These are phyloP conservation scores for Colletotrichum destructivum DNA, from an alignment of 2,329 filamentous ascomycete genomes.

Conservation along the genomic window DNA sequence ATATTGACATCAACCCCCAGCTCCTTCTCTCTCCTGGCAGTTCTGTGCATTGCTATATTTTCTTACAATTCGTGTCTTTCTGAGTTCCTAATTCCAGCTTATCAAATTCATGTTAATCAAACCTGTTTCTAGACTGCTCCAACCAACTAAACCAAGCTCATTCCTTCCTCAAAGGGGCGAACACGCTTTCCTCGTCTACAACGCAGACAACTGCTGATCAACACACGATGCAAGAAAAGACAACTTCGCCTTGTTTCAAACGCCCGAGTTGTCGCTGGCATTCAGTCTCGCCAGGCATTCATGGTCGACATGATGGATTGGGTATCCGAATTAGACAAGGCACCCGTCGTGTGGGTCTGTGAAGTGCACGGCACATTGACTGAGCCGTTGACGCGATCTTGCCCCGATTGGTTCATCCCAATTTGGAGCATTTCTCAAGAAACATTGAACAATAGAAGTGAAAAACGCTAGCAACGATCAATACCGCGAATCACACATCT, in stretches of 20 bases:
- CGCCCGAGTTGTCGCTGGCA: too few species aligned
- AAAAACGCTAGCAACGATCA: too few species aligned
- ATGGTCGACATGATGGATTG: not conserved
- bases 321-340: constrained; percentile 9
- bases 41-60: not conserved
- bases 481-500: not conserved
- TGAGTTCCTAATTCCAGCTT: not conserved
- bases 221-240: not conserved
- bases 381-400: not conserved
- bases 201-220: not conserved
- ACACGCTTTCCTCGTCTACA: not conserved
- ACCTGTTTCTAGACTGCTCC: too few species aligned
- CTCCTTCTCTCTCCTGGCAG: not conserved
- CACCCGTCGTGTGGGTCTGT: not conserved
- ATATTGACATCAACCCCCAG: not conserved
- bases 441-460: not conserved
- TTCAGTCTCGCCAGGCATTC: not conserved
- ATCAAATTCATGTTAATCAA: not conserved
- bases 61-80: too few species aligned
- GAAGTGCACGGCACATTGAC: not conserved
- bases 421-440: constrained; percentile 10
- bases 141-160: not conserved
- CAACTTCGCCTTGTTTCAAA: too few species aligned
- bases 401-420: constrained; percentile 22
- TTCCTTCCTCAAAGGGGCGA: not conserved